phyloP scores from a whole-genome alignment of 2,329 filamentous ascomycete genomes.

The Fusarium equiseti region DNA sequence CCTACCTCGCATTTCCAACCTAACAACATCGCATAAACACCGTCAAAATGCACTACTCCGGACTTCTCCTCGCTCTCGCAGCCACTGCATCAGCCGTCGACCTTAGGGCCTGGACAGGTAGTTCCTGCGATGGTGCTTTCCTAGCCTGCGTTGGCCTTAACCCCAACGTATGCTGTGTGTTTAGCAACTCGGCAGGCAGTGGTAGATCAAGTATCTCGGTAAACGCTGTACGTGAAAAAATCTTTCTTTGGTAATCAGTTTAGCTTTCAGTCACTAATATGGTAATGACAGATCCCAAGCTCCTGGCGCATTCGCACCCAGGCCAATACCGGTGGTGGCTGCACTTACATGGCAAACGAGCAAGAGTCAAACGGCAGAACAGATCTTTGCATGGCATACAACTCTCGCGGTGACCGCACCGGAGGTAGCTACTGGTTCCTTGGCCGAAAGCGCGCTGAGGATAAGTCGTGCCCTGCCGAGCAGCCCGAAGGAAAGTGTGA shows the following conservation, averaged over 20 bases:
- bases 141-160: neutral
- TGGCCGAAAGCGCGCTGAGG: neutral
- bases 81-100: neutral
- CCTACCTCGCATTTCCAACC: neutral
- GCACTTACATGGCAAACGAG: neutral
- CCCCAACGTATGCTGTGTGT: neutral
- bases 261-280: accelerated
- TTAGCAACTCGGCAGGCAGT: neutral
- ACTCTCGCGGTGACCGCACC: neutral
- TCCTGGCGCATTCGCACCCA: neutral
- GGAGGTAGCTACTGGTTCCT: neutral
- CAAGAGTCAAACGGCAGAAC: neutral
- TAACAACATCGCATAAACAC: neutral
- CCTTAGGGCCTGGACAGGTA: neutral
- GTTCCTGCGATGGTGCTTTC: accelerated
- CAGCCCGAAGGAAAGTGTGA: neutral
- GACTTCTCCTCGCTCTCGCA: neutral
- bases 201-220: neutral
- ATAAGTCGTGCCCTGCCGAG: neutral
- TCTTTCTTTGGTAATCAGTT: accelerated
- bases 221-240: neutral
- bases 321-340: neutral
- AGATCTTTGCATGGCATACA: neutral
- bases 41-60: neutral
- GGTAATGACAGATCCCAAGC: neutral